phyloP scores from a whole-genome alignment of 225 moss, liverwort and hornwort genomes.

The Pseudoscleropodium purum region DNA sequence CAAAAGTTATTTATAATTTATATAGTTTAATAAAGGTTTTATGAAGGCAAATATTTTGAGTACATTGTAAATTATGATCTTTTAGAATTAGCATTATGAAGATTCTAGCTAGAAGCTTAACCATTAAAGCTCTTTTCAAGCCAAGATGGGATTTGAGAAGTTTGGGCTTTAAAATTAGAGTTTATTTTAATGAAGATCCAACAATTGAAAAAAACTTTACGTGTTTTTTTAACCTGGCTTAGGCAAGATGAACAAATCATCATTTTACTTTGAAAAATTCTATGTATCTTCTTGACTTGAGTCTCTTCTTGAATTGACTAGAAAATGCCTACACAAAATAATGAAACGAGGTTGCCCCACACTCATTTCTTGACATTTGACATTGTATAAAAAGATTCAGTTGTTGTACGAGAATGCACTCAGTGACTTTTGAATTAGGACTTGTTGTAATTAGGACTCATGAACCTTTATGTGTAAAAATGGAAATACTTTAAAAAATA shows the following conservation, averaged over 20 bases:
- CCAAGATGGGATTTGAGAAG: neutral
- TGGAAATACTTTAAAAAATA: too few species aligned
- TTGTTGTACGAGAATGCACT: too few species aligned
- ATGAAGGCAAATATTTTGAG: neutral
- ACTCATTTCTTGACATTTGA: too few species aligned
- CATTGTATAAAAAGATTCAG: too few species aligned
- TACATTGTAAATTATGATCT: neutral
- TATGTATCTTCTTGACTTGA: neutral
- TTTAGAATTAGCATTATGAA: neutral
- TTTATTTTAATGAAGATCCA: neutral
- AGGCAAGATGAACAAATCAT: accelerated
- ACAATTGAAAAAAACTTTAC: neutral
- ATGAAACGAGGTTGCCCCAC: too few species aligned
- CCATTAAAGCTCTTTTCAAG: accelerated
- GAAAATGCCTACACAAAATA: neutral
- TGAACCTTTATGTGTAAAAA: too few species aligned
- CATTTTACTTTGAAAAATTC: neutral
- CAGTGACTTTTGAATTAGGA: too few species aligned
- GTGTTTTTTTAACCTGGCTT: neutral
- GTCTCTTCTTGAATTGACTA: neutral
- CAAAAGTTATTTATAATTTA: neutral
- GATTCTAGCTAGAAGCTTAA: neutral
- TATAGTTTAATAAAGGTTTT: too few species aligned
- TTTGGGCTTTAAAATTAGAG: neutral
- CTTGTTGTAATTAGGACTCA: too few species aligned